Conservation (phyloP, 2,329 filamentous ascomycete species). For the Ophiostoma angusticollis region DNA sequence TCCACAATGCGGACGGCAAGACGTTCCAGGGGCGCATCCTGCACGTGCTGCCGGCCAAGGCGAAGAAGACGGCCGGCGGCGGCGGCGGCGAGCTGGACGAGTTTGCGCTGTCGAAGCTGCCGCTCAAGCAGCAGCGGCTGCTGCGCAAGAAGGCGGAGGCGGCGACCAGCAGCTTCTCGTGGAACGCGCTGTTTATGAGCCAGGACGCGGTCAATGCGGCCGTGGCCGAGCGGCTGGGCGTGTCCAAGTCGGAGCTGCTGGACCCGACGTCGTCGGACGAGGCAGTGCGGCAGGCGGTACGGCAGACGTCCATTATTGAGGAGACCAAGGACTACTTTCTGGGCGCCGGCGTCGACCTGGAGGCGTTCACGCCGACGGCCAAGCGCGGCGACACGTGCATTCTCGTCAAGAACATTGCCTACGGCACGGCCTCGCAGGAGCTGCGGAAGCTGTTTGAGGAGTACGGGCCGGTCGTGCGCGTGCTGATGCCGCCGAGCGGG, state of each 20-base stretch:
- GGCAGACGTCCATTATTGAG: slow-evolving; percentile 81
- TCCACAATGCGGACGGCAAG: slow-evolving; percentile 65
- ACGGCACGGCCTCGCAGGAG: slow-evolving; percentile 67
- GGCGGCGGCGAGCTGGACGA: slow-evolving; percentile 53
- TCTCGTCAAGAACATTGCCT: slow-evolving; percentile 89
- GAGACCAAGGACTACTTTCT: slow-evolving; percentile 89
- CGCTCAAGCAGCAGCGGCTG: slow-evolving; percentile 86
- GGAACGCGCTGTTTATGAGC: slow-evolving; percentile 99
- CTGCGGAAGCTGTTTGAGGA: slow-evolving; percentile 72
- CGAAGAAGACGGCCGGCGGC: slow-evolving; percentile 53
- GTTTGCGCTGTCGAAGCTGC: slow-evolving; percentile 77
- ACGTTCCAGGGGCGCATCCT: slow-evolving; percentile 87
- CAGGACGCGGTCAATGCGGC: slow-evolving; percentile 90
- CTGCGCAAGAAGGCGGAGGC: slow-evolving; percentile 77
- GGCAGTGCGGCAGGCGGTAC: slow-evolving; percentile 90
- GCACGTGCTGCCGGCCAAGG: slow-evolving; percentile 74
- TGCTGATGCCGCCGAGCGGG: slow-evolving; percentile 84
- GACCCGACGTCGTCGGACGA: slow-evolving; percentile 94
- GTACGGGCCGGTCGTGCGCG: slow-evolving; percentile 65
- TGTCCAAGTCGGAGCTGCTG: slow-evolving; percentile 81
- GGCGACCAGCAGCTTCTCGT: slow-evolving; percentile 71
- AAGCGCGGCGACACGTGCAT: slow-evolving; percentile 79
- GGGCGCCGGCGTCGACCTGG: slow-evolving; percentile 77
- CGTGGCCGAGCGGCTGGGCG: slow-evolving; percentile 70
- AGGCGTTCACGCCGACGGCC: slow-evolving; percentile 68